Percentiles rank a stretch among this genome's conserved stretches.
These are phyloP conservation scores for Dianthus caryophyllus DNA, from an alignment of 148 eudicot genomes.

Conservation along the genomic window DNA sequence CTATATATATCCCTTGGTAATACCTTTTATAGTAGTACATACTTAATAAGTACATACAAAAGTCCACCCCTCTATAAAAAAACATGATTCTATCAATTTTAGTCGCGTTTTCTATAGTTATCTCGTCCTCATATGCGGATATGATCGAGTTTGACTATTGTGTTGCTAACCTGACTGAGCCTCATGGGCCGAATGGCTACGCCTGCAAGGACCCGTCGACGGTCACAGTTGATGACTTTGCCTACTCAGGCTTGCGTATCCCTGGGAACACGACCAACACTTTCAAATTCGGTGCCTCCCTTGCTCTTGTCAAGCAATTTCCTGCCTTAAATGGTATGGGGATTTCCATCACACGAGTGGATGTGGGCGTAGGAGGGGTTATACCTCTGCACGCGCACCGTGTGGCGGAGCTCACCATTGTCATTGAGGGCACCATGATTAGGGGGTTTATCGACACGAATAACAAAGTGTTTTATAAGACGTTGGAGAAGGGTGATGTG, in stretches of 20 bases:
- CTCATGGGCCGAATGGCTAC: not conserved
- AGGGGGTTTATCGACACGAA: not conserved
- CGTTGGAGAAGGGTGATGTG: not conserved
- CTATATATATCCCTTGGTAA: too few relatives aligned
- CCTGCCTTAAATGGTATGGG: not conserved
- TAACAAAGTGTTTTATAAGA: conserved; percentile 8
- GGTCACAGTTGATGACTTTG: not conserved
- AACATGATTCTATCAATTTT: too few relatives aligned
- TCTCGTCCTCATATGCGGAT: not conserved
- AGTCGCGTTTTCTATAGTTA: not conserved
- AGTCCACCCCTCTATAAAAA: too few relatives aligned
- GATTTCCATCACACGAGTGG: not conserved
- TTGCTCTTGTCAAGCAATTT: not conserved
- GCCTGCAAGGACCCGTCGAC: not conserved
- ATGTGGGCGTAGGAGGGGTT: conserved; percentile 3
- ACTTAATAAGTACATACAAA: too few relatives aligned
- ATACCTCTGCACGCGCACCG: conserved; percentile 7
- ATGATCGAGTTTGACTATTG: not conserved
- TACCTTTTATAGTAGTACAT: too few relatives aligned
- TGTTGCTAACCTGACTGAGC: not conserved
- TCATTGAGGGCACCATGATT: not conserved
- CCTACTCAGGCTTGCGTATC: not conserved
- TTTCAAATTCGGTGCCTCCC: conserved; percentile 3
- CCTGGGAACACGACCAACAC: not conserved
- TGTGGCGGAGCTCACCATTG: not conserved